Conservation (phyloP, 805 yeast genomes). For the Lipomyces orientalis region DNA sequence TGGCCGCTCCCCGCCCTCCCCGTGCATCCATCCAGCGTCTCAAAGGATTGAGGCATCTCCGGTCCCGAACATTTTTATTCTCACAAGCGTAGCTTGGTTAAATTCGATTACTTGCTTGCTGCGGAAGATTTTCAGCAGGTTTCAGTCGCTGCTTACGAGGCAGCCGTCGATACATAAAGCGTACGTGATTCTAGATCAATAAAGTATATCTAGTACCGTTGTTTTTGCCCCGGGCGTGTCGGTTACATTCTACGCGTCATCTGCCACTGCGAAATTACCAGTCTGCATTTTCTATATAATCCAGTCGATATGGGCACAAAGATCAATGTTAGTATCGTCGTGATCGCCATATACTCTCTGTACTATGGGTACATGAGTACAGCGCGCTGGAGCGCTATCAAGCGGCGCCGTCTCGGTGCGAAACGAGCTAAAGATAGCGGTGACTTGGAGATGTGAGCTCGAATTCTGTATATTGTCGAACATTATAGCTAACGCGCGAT, state of each 20-base stretch:
- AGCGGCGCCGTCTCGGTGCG: constrained; percentile 23
- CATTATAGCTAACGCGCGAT: background rate
- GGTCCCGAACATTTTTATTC: background rate
- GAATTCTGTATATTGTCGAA: background rate
- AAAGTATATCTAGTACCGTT: background rate
- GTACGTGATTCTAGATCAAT: background rate
- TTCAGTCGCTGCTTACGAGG: background rate
- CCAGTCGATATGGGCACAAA: constrained; percentile 14
- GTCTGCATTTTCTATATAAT: background rate
- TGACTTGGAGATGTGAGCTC: constrained; percentile 27
- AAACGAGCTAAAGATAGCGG: constrained; percentile 18
- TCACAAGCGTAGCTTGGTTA: background rate
- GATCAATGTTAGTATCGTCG: constrained; percentile 17
- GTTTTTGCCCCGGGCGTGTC: background rate
- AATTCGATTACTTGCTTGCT: background rate
- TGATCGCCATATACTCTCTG: constrained; percentile 25
- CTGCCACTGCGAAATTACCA: background rate
- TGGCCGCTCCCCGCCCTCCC: background rate
- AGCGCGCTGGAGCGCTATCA: constrained; percentile 21
- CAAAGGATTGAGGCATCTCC: too few species aligned
- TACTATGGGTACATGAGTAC: constrained; percentile 26
- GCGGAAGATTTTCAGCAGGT: background rate
- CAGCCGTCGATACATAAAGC: background rate
- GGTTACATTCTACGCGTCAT: background rate
- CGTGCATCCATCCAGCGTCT: background rate